A percentile compares a stretch with the other conserved stretches of the same genome.
Conservation (phyloP, 768 basidiomycete genomes). For the Tylopilus plumbeoviolaceoides region DNA sequence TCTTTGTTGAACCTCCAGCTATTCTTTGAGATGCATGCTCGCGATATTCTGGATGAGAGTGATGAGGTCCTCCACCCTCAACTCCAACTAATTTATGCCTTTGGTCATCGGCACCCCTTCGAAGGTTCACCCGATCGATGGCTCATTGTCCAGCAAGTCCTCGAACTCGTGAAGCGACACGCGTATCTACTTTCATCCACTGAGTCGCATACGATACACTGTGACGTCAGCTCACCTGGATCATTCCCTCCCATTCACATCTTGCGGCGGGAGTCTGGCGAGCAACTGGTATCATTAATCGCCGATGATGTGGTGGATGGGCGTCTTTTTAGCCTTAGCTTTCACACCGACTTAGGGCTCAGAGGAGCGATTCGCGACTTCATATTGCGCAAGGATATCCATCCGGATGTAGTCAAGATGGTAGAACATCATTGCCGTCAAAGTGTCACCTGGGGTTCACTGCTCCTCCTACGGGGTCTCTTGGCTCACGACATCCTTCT, state of each 20-base stretch:
- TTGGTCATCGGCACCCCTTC: constrained; percentile 25
- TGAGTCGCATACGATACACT: background rate
- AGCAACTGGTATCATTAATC: constrained; percentile 8
- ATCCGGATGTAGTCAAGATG: background rate
- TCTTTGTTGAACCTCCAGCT: constrained; percentile 1
- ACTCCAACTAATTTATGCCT: constrained; percentile 34
- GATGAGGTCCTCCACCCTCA: background rate
- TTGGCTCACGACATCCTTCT: constrained; percentile 29
- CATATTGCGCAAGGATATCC: constrained; percentile 13
- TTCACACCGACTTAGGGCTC: background rate
- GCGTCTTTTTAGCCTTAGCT: background rate
- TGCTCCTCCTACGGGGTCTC: constrained; percentile 35
- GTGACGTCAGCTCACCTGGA: background rate
- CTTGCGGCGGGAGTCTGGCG: constrained; percentile 10
- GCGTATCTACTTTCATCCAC: background rate
- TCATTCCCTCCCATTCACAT: constrained; percentile 24
- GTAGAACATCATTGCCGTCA: background rate
- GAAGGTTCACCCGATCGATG: constrained; percentile 34
- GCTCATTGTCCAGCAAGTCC: constrained; percentile 29
- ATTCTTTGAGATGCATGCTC: constrained; percentile 22
- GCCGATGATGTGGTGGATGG: background rate
- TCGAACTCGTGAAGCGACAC: constrained; percentile 18
- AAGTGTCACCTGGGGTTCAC: constrained; percentile 1
- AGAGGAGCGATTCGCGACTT: constrained; percentile 17
- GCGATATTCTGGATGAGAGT: constrained; percentile 16